Evolutionary conservation across 805 yeast genomes (phyloP).

Genomic region (Candida xyloterini): DNA sequence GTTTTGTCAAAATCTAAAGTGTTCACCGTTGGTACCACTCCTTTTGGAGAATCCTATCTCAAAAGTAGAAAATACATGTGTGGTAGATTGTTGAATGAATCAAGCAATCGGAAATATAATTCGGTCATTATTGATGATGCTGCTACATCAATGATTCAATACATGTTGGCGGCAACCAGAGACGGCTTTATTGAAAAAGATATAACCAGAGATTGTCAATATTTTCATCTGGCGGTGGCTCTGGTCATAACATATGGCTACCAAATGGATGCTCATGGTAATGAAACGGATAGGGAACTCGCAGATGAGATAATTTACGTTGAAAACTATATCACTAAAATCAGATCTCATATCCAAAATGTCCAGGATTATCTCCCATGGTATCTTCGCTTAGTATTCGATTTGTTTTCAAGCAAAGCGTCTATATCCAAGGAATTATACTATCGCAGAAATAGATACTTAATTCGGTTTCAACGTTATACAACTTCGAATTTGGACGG

Average conservation of each 20-base stretch:
- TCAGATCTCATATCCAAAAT: slow-evolving; percentile 57
- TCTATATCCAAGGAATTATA: slow-evolving; percentile 31
- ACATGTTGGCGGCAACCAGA: slow-evolving; percentile 10
- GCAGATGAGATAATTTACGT: slow-evolving; percentile 53
- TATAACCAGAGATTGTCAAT: slow-evolving; percentile 42
- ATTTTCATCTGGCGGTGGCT: slow-evolving; percentile 50
- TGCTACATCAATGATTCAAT: slow-evolving; percentile 28
- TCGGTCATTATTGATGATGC: slow-evolving; percentile 39
- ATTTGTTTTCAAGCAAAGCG: slow-evolving; percentile 14
- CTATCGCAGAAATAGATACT: slow-evolving; percentile 46
- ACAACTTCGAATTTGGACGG: slow-evolving; percentile 22
- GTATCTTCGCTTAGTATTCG: slow-evolving; percentile 32
- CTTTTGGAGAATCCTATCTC: slow-evolving; percentile 46
- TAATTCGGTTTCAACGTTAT: slow-evolving; percentile 37
- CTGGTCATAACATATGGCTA: slow-evolving; percentile 52
- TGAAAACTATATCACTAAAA: slow-evolving; percentile 53
- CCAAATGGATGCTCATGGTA: slow-evolving; percentile 39
- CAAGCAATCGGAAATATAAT: slow-evolving; percentile 33
- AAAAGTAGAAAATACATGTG: slow-evolving; percentile 48
- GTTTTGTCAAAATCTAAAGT: slow-evolving; percentile 54
- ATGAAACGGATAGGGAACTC: slow-evolving; percentile 36
- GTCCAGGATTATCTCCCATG: slow-evolving; percentile 51
- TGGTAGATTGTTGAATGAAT: slow-evolving; percentile 38
- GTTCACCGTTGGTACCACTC: slow-evolving; percentile 65
- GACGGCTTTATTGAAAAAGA: slow-evolving; percentile 36